Percentiles rank a stretch among this genome's conserved stretches.
phyloP scores from a whole-genome alignment of 1,284 basidiomycete genomes.

The Schizophyllum commune region DNA sequence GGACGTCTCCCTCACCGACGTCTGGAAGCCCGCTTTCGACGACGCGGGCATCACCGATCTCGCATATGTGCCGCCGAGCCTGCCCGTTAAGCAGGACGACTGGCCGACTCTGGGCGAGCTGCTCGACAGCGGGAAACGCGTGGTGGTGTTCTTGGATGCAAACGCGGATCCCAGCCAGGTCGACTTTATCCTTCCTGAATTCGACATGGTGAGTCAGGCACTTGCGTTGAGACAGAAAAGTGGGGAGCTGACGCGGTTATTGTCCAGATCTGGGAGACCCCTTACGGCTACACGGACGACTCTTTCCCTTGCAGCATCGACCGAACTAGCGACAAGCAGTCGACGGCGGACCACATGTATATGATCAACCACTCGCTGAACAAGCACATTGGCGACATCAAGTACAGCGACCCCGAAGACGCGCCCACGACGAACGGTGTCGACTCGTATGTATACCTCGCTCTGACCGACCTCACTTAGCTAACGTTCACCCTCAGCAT shows the following conservation, averaged over 20 bases:
- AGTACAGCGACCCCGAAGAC: slow-evolving; percentile 30
- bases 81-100: slow-evolving; percentile 41
- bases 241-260: neutral
- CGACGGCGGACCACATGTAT: slow-evolving; percentile 40
- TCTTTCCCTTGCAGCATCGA: slow-evolving; percentile 69
- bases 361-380: slow-evolving; percentile 54
- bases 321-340: slow-evolving; percentile 46
- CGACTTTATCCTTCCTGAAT: slow-evolving; percentile 60
- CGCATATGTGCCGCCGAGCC: slow-evolving; percentile 51
- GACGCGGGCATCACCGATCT: slow-evolving; percentile 45
- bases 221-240: too few species aligned
- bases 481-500: slow-evolving; percentile 25
- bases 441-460: slow-evolving; percentile 27
- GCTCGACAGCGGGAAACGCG: slow-evolving; percentile 55
- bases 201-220: slow-evolving; percentile 38
- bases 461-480: neutral
- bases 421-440: slow-evolving; percentile 36
- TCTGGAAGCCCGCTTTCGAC: slow-evolving; percentile 55
- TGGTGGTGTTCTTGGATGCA: slow-evolving; percentile 69
- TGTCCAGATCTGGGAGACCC: slow-evolving; percentile 67
- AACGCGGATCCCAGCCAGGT: slow-evolving; percentile 32
- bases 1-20: slow-evolving; percentile 36
- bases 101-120: slow-evolving; percentile 76
- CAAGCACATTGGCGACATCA: slow-evolving; percentile 28
- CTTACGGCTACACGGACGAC: slow-evolving; percentile 53